Evolutionary conservation across 2,329 filamentous ascomycete species (phyloP).

Genomic region (Xylariaceae sp.): DNA sequence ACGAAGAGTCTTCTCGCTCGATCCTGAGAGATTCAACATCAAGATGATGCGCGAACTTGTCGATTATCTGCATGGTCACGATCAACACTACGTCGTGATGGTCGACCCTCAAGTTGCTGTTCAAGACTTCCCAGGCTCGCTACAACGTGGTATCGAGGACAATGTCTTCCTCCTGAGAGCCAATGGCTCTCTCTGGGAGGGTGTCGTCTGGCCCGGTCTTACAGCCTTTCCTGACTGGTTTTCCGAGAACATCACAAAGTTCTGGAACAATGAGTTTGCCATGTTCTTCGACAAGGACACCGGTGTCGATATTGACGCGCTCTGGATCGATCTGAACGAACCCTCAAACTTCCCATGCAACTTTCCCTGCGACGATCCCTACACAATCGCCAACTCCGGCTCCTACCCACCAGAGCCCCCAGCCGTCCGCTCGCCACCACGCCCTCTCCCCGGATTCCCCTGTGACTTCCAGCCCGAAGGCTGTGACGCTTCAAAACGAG

Average conservation of each 20-base stretch:
- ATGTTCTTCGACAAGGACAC: conserved; percentile 61
- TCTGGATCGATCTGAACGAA: conserved; percentile 75
- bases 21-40: conserved; percentile 62
- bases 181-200: conserved; percentile 57
- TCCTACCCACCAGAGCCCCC: conserved; percentile 61
- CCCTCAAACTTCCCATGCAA: conserved; percentile 46
- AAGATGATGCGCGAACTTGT: conserved; percentile 63
- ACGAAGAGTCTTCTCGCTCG: conserved; percentile 59
- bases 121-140: conserved; percentile 41
- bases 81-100: conserved; percentile 75
- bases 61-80: conserved; percentile 60
- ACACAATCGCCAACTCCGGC: conserved; percentile 25
- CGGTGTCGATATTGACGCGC: conserved; percentile 72
- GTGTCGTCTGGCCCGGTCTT: conserved; percentile 76
- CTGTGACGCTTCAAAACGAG: conserved; percentile 31
- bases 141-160: conserved; percentile 41
- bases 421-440: conserved; percentile 60
- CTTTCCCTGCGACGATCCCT: conserved; percentile 54
- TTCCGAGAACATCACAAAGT: conserved; percentile 58
- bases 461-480: conserved; percentile 61
- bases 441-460: conserved; percentile 67
- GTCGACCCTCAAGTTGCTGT: conserved; percentile 66
- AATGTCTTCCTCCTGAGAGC: conserved; percentile 46
- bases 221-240: conserved; percentile 79
- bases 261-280: conserved; percentile 64